phyloP scores from a whole-genome alignment of 2,329 filamentous ascomycete species.

The Aspergillaceae sp. region DNA sequence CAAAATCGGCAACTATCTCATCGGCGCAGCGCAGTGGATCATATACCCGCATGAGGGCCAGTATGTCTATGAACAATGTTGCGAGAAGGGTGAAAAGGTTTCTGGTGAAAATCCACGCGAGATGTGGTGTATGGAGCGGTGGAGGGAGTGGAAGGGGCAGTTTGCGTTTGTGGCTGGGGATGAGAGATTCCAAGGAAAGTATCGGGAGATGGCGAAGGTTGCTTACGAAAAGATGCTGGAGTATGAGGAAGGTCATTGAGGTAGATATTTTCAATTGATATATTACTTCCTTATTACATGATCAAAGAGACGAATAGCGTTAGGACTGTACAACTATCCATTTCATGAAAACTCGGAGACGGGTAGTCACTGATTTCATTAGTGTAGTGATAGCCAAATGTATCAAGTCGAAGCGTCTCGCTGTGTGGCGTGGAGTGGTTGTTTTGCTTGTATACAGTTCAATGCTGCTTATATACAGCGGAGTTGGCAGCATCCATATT shows the following conservation, averaged over 20 bases:
- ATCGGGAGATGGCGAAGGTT: background rate
- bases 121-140: background rate
- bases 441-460: no score
- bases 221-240: background rate
- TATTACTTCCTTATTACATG: no score
- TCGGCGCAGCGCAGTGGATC: background rate
- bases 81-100: background rate
- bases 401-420: no score
- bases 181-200: background rate
- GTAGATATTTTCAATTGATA: no score
- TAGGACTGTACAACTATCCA: no score
- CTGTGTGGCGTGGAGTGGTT: no score
- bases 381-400: no score
- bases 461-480: no score
- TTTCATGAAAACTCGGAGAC: no score
- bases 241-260: background rate
- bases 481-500: no score
- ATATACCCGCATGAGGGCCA: background rate
- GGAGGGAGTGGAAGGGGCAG: conserved; percentile 1
- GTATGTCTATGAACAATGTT: background rate
- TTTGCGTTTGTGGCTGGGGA: background rate
- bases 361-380: no score
- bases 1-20: background rate
- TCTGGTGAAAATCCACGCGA: background rate
- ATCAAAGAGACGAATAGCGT: no score